A percentile compares a stretch with the other conserved stretches of the same genome.
Evolutionary conservation across 1,284 basidiomycete genomes (phyloP).

Genomic region (Volvariella volvacea): DNA sequence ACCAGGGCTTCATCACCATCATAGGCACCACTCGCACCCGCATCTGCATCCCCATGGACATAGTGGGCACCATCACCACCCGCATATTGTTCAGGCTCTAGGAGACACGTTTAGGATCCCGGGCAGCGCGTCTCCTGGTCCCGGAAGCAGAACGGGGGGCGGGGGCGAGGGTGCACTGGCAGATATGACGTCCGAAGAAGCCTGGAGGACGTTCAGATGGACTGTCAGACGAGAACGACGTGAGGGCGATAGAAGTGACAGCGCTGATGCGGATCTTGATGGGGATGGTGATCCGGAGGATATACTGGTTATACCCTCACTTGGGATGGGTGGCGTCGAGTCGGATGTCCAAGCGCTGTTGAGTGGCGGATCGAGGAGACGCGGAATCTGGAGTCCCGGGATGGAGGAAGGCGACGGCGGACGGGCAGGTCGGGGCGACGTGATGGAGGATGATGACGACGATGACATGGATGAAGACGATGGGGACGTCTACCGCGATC

Average conservation of each 20-base stretch:
- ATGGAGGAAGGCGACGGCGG: slow-evolving; percentile 4
- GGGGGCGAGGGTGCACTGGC: background rate
- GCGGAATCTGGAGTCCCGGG: slow-evolving; percentile 8
- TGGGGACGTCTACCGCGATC: slow-evolving; percentile 13
- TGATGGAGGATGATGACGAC: slow-evolving; percentile 4
- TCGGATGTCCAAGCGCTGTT: slow-evolving; percentile 52
- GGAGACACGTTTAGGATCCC: slow-evolving; percentile 53
- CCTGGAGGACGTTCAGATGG: slow-evolving; percentile 1
- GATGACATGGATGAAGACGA: slow-evolving; percentile 10
- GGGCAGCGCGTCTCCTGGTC: background rate
- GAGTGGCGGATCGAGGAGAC: slow-evolving; percentile 30
- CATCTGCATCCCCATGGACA: slow-evolving; percentile 6
- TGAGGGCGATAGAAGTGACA: slow-evolving; percentile 7
- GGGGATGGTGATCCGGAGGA: slow-evolving; percentile 27
- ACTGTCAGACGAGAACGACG: slow-evolving; percentile 7
- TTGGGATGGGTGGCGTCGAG: slow-evolving; percentile 55
- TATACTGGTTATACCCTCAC: slow-evolving; percentile 46
- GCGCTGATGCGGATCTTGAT: slow-evolving; percentile 23
- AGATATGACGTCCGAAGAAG: background rate
- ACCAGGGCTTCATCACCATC: background rate
- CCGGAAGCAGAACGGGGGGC: background rate
- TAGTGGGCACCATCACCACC: slow-evolving; percentile 4
- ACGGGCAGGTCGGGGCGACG: slow-evolving; percentile 5
- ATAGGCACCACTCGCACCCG: background rate
- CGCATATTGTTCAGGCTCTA: slow-evolving; percentile 36